Evolutionary conservation across 768 basidiomycete genomes (phyloP), one percentile per base, ranked within the genome.

Genomic region (Pisolithus sp.): DNA sequence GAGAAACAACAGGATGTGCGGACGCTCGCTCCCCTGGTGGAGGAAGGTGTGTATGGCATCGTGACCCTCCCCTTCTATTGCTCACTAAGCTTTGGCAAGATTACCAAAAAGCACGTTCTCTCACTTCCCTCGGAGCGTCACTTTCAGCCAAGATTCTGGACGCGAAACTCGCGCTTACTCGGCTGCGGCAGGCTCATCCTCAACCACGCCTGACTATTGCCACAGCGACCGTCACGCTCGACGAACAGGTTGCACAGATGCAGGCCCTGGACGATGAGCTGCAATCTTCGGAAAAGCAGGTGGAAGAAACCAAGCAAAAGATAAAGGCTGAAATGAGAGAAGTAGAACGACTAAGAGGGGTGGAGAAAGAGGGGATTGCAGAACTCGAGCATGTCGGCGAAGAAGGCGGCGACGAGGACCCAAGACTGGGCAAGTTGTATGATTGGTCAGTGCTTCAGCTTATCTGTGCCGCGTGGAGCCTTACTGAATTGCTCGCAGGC

Each of bases 131-230:
- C 54, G 83, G 85, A 2, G 71, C 81, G 20, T 55, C 73, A 2
- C 77, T 91, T 1, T 79, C 86, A 1, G 80, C 87, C 51, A 78
- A 88, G 64, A 91, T 94, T 58, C 78, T 90, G 53, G 90, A 93
- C 62, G 82, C 90, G 34, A 84, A 88, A 34, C 78, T 93, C 4
- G 79, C 85, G 1, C 75, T 94, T 36, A 84, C 85, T 7, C 81
- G 92, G 2, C 80, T 94, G 17, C 82, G 89, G 18, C 86, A 92
- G 57, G 79, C 84, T 2, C 82, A 94, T 58, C 87, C 89, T 0
- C 79, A 83, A 18, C 85, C 92, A 42, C 80, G 92, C 9, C 69
- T 93, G 31, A 95, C 93, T 0, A 78, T 90, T 31, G 68, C 81
- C 3, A 73, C 83, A 43, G 93, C 93, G 0, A 82, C 83, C 45